Evolutionary conservation across 2,329 filamentous ascomycete species (phyloP), one percentile per base, ranked within the genome.

Genomic region (Alternaria postmessia): DNA sequence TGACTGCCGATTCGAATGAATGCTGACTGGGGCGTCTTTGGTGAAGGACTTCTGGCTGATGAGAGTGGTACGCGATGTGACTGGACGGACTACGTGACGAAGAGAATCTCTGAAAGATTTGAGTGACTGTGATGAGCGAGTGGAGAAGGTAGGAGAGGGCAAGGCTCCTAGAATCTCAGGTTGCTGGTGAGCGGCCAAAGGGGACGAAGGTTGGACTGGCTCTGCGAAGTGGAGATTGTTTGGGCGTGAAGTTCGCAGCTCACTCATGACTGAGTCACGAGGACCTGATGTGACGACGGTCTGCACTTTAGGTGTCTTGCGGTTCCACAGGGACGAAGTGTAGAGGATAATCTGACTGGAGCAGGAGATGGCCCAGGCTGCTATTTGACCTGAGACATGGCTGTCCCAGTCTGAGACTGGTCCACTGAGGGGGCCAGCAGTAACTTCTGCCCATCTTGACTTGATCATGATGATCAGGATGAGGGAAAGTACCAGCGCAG

Each of bases 71-170:
- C 75, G 72, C 5, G 77, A 80, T 5, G 77, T 77, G 28, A 76
- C 71, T 20, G 78, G 78, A 9, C 75, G 75, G 20, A 80, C 76
- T 24, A 70, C 75, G 38, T 78, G 71, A 22, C 78, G 75, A n/a
- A 80, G 57, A 12, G 78, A 79, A 14, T 77, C 75, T 53, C 72
- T 68, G 67, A 75, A 78, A 3, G 76, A 78, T 36, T 62, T 72
- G 39, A 78, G 65, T 8, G 77, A 79, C 16, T 75, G 69, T 12
- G 75, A 74, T 20, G 77, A 78, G n/a, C 67, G 67, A 12, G 56
- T 66, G 16, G 76, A 78, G 47, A 75, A 76, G 9, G 75, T 78
- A 4, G 76, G 75, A 11, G 77, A 78, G 12, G 76, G 73, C 4
- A 78, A 62, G 30, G 70, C 62, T 24, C 64, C 73, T 18, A 60